phyloP scores from a whole-genome alignment of 371 early-diverging fungal genomes.

The Mucor lusitanicus region DNA sequence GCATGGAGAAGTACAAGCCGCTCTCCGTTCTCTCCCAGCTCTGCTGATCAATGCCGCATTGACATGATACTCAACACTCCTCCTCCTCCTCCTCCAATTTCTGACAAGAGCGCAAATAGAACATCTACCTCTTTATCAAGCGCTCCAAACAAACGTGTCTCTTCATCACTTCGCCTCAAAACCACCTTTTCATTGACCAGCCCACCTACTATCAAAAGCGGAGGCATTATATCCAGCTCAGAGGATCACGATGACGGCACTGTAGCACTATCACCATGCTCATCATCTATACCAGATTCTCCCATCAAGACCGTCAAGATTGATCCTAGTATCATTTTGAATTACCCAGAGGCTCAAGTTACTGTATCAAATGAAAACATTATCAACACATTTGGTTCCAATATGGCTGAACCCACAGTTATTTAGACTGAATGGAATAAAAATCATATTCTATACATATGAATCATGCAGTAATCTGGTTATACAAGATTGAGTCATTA shows the following conservation, averaged over 20 bases:
- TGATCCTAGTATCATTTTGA: background rate
- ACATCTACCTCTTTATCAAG: background rate
- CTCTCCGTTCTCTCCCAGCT: background rate
- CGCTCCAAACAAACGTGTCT: background rate
- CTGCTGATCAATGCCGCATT: background rate
- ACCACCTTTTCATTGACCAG: background rate
- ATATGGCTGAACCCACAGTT: background rate
- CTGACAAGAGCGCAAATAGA: background rate
- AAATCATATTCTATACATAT: background rate
- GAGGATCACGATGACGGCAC: background rate
- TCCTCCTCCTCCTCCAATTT: background rate
- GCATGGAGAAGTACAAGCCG: background rate
- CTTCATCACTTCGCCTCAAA: background rate
- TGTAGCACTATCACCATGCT: background rate
- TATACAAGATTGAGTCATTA: too few species aligned
- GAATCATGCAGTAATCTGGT: too few species aligned
- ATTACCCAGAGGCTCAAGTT: slow-evolving; percentile 7
- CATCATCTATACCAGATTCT: background rate
- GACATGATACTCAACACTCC: background rate
- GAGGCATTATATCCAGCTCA: background rate
- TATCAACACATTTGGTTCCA: background rate
- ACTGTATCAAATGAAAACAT: background rate
- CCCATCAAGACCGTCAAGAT: slow-evolving; percentile 2
- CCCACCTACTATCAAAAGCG: background rate
- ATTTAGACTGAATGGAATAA: background rate